phyloP scores from a whole-genome alignment of 495 filamentous ascomycete species.

The Staphylotrichum tortipilum region DNA sequence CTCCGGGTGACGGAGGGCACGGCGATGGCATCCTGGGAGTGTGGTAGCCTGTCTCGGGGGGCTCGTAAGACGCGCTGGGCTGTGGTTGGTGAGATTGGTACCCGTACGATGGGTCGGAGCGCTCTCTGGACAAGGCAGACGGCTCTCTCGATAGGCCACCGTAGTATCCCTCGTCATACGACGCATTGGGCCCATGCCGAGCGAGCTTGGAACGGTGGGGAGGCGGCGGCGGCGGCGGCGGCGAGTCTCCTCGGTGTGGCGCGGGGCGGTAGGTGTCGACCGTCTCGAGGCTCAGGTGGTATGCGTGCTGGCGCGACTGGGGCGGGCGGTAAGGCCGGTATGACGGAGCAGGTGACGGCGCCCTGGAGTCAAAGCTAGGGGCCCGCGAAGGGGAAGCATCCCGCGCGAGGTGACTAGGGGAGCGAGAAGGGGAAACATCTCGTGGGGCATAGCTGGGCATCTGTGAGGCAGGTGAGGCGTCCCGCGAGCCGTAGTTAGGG shows the following conservation, averaged over 20 bases:
- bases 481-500: not conserved
- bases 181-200: conserved; percentile 19
- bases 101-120: conserved; percentile 21
- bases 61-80: conserved; percentile 27
- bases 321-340: conserved; percentile 37
- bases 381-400: conserved; percentile 1
- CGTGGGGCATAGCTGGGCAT: not conserved
- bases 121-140: conserved; percentile 13
- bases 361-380: conserved; percentile 16
- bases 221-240: conserved; percentile 47
- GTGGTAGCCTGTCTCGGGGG: conserved; percentile 33
- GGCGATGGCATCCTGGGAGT: conserved; percentile 47
- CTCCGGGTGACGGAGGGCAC: conserved; percentile 55
- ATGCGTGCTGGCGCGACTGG: conserved; percentile 11
- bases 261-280: not conserved
- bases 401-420: not conserved
- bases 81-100: conserved; percentile 11
- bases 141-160: conserved; percentile 15
- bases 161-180: conserved; percentile 29
- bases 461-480: not conserved
- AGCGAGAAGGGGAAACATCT: not conserved
- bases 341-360: conserved; percentile 35
- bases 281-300: conserved; percentile 14
- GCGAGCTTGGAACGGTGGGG: conserved; percentile 36
- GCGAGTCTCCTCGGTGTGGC: conserved; percentile 21